Percentiles rank a stretch among this genome's conserved stretches.
These are phyloP conservation scores for Tritrichomonas foetus DNA, from an alignment of 208 protist genomes.

Conservation along the genomic window DNA sequence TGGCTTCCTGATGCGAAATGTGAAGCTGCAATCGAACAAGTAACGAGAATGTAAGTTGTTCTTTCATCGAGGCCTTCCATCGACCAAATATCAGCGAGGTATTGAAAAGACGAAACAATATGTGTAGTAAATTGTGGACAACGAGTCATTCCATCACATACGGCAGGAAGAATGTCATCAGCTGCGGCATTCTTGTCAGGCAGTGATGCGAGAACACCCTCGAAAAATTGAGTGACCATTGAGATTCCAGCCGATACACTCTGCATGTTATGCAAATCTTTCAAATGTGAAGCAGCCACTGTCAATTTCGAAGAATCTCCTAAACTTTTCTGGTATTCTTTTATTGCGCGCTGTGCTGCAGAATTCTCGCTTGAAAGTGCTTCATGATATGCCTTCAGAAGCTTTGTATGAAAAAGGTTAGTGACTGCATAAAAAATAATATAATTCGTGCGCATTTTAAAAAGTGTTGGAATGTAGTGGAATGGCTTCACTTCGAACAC, in stretches of 20 bases:
- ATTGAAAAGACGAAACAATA: conserved; percentile 9
- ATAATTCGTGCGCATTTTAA: conserved; percentile 28
- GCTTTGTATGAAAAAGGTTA: conserved; percentile 4
- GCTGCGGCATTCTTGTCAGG: conserved; percentile 16
- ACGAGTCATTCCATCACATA: not conserved
- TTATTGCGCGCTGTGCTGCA: not conserved
- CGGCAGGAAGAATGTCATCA: conserved; percentile 30
- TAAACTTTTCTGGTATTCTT: not conserved
- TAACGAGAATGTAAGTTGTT: conserved; percentile 29
- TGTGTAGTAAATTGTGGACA: not conserved
- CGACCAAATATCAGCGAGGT: not conserved
- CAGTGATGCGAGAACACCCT: not conserved
- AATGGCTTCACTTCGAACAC: not conserved
- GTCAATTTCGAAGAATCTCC: not conserved
- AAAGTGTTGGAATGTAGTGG: conserved; percentile 31
- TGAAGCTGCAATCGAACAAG: not conserved
- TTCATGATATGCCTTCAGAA: not conserved
- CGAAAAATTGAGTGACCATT: conserved; percentile 9
- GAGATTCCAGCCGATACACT: not conserved
- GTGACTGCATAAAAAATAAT: conserved; percentile 27
- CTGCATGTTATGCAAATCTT: not conserved
- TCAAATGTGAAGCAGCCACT: not conserved
- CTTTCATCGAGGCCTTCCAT: not conserved
- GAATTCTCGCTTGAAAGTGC: not conserved
- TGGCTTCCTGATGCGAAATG: not conserved